Evolutionary conservation across 1,139 yeast species (phyloP), one percentile per base, ranked within the genome.

Genomic region (Yamadazyma sp.): DNA sequence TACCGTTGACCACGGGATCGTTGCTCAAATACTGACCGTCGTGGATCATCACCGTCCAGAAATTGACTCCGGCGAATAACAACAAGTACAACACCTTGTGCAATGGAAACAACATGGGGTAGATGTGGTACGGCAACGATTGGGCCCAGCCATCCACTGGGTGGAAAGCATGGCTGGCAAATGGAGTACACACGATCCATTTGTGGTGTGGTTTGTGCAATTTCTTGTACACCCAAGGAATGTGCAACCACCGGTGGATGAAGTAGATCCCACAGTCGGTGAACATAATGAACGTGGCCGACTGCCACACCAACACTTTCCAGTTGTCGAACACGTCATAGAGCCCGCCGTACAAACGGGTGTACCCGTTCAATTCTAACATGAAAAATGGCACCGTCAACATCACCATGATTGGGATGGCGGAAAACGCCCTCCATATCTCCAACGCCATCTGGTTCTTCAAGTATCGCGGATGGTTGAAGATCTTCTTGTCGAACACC

Each of bases 201-300:
- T 92, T 94, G 75, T 92, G 98, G 64, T 92, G 98, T n/a, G 98
- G 97, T 69, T 92, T 92, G 72, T 92, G 98, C 49, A 92, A 70
- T 25, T 59, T 63, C 72, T 85, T 91, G 77, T 92, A 92, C 31
- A 92, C 83, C 27, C 75, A 55, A 23, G 96, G 97, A 85, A 91
- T 87, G 63, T 92, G 98, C 55, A 92, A 74, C 77, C 87, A 79
- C 58, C 98, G 81, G 67, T 92, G 98, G 53, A 89, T 84, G 58
- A 86, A 74, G 63, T 92, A 92, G 55, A 92, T 88, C 43, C 92
- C 87, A 61, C 88, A 84, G 64, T 92, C 98, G 6, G 98, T 91
- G 61, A 92, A 92, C 71, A 92, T 75, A 48, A 92, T 76, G 65
- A 91, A 92, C 25, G 77, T 64, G 4, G 94, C 92, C 44, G 83